Evolutionary conservation across 2,329 filamentous ascomycete species (phyloP).

Genomic region (Xylariaceae sp.): DNA sequence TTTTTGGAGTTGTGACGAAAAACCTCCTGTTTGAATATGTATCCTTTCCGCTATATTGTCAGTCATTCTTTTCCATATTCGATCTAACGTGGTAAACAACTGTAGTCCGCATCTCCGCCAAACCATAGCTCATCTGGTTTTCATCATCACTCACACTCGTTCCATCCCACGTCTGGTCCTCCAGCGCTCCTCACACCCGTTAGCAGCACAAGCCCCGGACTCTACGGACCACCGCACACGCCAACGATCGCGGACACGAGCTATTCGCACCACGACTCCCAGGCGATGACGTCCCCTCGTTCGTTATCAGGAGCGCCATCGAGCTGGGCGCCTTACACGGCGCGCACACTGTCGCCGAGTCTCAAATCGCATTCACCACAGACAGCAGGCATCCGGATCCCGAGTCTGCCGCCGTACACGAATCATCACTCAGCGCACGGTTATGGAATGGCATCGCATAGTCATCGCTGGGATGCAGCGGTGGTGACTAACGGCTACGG

Average conservation of each 20-base stretch:
- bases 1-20: no score
- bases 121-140: constrained; percentile 28
- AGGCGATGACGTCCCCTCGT: constrained; percentile 59
- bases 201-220: constrained; percentile 43
- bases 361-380: constrained; percentile 49
- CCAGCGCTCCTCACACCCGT: constrained; percentile 43
- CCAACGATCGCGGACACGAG: constrained; percentile 49
- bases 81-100: constrained; percentile 5
- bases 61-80: no score
- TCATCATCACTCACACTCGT: constrained; percentile 27
- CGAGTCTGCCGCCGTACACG: constrained; percentile 47
- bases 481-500: constrained; percentile 38
- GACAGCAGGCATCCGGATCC: constrained; percentile 44
- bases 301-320: constrained; percentile 56
- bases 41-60: no score
- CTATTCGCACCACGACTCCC: constrained; percentile 52
- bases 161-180: constrained; percentile 26
- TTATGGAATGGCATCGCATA: constrained; percentile 44
- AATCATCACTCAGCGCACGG: constrained; percentile 46
- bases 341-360: constrained; percentile 54
- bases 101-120: constrained; percentile 42
- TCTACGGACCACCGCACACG: constrained; percentile 46
- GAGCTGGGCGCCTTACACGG: constrained; percentile 56
- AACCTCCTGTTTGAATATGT: no score
- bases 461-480: constrained; percentile 41